These are phyloP conservation scores for Trichoderma atrobrunneum DNA, from an alignment of 2,329 filamentous ascomycete species.

Conservation along the genomic window DNA sequence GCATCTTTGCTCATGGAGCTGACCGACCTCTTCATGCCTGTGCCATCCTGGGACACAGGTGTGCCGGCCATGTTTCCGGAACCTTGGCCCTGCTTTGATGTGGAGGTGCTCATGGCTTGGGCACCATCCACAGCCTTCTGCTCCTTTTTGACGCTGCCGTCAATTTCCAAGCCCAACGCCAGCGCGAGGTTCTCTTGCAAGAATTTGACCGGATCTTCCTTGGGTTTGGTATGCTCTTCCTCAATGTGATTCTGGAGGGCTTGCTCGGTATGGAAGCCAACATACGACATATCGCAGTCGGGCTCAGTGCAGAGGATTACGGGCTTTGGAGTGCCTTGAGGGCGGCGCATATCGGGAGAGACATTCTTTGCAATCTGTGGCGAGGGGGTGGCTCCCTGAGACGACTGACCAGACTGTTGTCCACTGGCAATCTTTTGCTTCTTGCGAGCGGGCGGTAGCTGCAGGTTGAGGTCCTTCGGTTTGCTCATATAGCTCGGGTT, in stretches of 20 bases:
- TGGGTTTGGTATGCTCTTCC: slow-evolving; percentile 59
- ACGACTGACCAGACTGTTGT: slow-evolving; percentile 38
- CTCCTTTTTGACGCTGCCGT: slow-evolving; percentile 44
- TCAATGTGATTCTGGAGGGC: slow-evolving; percentile 51
- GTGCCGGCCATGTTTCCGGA: slow-evolving; percentile 44
- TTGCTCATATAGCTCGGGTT: slow-evolving; percentile 55
- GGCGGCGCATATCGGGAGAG: slow-evolving; percentile 45
- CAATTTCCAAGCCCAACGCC: slow-evolving; percentile 50
- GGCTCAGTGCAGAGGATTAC: slow-evolving; percentile 51
- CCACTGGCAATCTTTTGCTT: slow-evolving; percentile 48
- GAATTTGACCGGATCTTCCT: slow-evolving; percentile 54
- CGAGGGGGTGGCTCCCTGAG: slow-evolving; percentile 43
- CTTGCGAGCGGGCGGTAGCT: slow-evolving; percentile 57
- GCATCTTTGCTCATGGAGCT: slow-evolving; percentile 46
- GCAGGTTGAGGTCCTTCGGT: slow-evolving; percentile 53
- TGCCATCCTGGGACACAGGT: slow-evolving; percentile 49
- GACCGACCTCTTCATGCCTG: slow-evolving; percentile 49
- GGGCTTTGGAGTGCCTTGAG: slow-evolving; percentile 39
- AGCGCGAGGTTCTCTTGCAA: slow-evolving; percentile 48
- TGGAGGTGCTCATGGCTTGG: slow-evolving; percentile 39
- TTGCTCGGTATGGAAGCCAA: slow-evolving; percentile 54
- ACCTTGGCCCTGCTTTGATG: slow-evolving; percentile 49
- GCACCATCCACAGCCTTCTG: slow-evolving; percentile 31
- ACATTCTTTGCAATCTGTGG: slow-evolving; percentile 48
- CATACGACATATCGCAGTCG: slow-evolving; percentile 51